Conservation (phyloP, 2,329 filamentous ascomycete species). For the Scedosporium aurantiacum region DNA sequence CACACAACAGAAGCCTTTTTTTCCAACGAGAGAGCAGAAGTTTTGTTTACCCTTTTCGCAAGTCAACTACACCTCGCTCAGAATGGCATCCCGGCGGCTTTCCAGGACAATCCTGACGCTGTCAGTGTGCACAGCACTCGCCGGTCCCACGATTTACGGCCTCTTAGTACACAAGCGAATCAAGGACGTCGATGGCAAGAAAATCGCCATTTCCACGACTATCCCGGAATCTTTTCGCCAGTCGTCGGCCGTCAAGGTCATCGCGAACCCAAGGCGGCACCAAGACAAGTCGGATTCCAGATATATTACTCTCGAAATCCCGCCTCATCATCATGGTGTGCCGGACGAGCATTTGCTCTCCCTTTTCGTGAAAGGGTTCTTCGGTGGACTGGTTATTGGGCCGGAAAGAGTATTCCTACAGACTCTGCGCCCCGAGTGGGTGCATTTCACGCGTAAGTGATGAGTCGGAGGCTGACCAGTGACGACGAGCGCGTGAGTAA, state of each 20-base stretch:
- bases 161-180: background rate
- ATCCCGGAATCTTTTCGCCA: background rate
- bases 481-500: background rate
- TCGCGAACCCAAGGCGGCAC: background rate
- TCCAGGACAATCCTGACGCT: background rate
- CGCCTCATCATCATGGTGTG: constrained; percentile 6
- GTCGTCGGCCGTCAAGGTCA: background rate
- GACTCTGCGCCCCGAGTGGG: constrained; percentile 5
- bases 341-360: constrained; percentile 18
- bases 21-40: background rate
- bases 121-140: background rate
- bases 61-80: background rate
- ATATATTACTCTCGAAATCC: constrained; percentile 14
- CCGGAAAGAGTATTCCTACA: constrained; percentile 14
- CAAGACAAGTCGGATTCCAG: constrained; percentile 13
- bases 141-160: background rate
- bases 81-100: background rate
- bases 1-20: no score
- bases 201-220: background rate
- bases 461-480: background rate
- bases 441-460: constrained; percentile 11
- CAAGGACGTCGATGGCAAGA: background rate
- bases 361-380: constrained; percentile 18
- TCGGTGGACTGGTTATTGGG: constrained; percentile 18
- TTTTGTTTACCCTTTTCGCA: background rate